These are phyloP conservation scores for Soucietia sequanensis DNA, from an alignment of 805 yeast species.

Conservation along the genomic window DNA sequence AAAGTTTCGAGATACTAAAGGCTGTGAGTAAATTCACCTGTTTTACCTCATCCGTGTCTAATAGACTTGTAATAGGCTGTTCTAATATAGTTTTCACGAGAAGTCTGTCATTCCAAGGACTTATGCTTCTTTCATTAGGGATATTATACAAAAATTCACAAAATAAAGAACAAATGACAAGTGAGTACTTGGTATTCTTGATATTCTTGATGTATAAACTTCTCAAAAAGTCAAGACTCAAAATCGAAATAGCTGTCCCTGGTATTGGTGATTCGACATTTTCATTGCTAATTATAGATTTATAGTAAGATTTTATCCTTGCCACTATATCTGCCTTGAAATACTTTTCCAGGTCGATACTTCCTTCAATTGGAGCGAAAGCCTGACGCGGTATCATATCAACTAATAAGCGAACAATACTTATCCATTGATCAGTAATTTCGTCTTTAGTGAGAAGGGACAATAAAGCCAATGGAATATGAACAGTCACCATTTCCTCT, in stretches of 20 bases:
- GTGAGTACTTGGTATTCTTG: conserved; percentile 12
- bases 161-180: conserved; percentile 16
- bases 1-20: conserved; percentile 44
- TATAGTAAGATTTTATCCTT: conserved; percentile 4
- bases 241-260: conserved; percentile 12
- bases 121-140: conserved; percentile 12
- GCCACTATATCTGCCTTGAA: conserved; percentile 1
- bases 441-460: conserved; percentile 33
- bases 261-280: conserved; percentile 12
- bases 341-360: neutral
- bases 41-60: conserved; percentile 6
- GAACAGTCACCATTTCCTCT: conserved; percentile 79
- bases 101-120: conserved; percentile 4
- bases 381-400: conserved; percentile 63
- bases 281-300: conserved; percentile 5
- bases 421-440: conserved; percentile 29
- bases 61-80: conserved; percentile 8
- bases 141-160: conserved; percentile 18
- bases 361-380: conserved; percentile 18
- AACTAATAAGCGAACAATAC: conserved; percentile 44
- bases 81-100: conserved; percentile 15
- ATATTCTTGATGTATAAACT: conserved; percentile 15
- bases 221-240: conserved; percentile 17
- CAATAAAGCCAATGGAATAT: conserved; percentile 69
- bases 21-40: conserved; percentile 25